Base-by-base conservation (phyloP, 2,329 filamentous ascomycete genomes). In the Setomelanomma holmii region DNA sequence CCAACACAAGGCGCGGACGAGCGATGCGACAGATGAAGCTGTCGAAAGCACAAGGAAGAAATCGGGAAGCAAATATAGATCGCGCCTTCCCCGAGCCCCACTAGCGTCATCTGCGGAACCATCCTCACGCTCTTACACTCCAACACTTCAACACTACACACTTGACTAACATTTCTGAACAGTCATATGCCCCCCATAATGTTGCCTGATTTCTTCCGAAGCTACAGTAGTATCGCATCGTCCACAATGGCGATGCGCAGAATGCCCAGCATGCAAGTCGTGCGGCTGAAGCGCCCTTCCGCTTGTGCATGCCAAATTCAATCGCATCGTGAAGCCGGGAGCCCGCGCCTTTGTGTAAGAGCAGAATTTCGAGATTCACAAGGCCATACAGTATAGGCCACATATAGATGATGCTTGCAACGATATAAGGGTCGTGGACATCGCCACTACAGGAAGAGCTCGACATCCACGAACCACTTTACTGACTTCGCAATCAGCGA, bases 281-380 rank as follows among this genome's bases (percentile, higher is more conserved):
- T 44, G 41, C 41, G 41, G 41, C 27, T 35, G 24, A 44, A 33
- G 4, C 39, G 39, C 39, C 39, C 27, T 11, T 33, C 24, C 41
- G 41, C 41, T 22, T 44, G 24, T 33, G 41, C 41, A 44, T 44
- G 12, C 41, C 16, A 19, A 20, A 44, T 44, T 10, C 23, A 34
- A 24, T 11, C 14, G 24, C 23, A 19, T 20, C 16, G 41, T 44
- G 24, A 44, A 30, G 10, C 41, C n/a, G 41, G 34, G 23, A 16
- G 23, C 40, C 40, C 22, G 40, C 40, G 23, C 3, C 34, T 33
- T 21, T 16, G n/a, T 21, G 12, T 23, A 10, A 41, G 12, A 8
- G 16, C 39, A 16, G 10, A 21, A 24, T 14, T 10, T 7, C 7
- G n/a, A 8, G 23, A 14, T 24, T 24, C 39, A 24, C 22, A 17